A percentile compares a stretch with the other conserved stretches of the same genome.
phyloP scores from a whole-genome alignment of 805 yeast species.

The Starmerella potacharoeniae region DNA sequence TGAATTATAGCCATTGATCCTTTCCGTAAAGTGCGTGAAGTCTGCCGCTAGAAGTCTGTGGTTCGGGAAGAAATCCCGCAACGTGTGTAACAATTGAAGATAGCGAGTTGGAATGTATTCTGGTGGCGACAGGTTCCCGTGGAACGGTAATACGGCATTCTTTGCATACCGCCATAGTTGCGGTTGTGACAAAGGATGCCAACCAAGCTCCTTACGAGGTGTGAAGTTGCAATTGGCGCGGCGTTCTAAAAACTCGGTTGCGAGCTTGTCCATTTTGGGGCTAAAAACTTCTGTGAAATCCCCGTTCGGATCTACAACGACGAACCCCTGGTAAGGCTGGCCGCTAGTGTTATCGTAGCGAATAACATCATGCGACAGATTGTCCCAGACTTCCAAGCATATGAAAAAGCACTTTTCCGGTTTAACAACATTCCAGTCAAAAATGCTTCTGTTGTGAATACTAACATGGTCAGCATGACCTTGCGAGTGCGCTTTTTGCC shows the following conservation, averaged over 20 bases:
- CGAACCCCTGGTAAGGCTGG: conserved; percentile 67
- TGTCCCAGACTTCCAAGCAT: conserved; percentile 76
- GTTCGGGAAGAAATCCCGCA: conserved; percentile 57
- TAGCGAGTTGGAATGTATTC: conserved; percentile 77
- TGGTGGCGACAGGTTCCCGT: conserved; percentile 54
- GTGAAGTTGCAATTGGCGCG: conserved; percentile 32
- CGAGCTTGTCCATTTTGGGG: conserved; percentile 48
- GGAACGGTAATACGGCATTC: conserved; percentile 50
- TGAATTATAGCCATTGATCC: conserved; percentile 46
- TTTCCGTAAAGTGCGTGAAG: conserved; percentile 37
- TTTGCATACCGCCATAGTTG: conserved; percentile 33
- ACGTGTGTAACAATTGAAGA: conserved; percentile 50
- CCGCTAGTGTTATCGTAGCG: conserved; percentile 60
- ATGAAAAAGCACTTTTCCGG: conserved; percentile 62
- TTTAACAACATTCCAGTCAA: conserved; percentile 56
- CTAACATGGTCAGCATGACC: conserved; percentile 49
- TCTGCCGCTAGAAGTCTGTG: conserved; percentile 68
- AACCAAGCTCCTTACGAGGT: conserved; percentile 28
- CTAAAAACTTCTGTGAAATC: conserved; percentile 66
- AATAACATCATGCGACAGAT: conserved; percentile 69
- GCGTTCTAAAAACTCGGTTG: conserved; percentile 40
- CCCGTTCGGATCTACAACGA: conserved; percentile 56
- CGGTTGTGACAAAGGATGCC: conserved; percentile 54
- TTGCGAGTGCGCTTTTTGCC: conserved; percentile 27
- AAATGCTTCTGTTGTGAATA: conserved; percentile 61